Percentiles rank a stretch among this genome's conserved stretches.
phyloP scores from a whole-genome alignment of 495 filamentous ascomycete genomes.

The Tetracladium marchalianum region DNA sequence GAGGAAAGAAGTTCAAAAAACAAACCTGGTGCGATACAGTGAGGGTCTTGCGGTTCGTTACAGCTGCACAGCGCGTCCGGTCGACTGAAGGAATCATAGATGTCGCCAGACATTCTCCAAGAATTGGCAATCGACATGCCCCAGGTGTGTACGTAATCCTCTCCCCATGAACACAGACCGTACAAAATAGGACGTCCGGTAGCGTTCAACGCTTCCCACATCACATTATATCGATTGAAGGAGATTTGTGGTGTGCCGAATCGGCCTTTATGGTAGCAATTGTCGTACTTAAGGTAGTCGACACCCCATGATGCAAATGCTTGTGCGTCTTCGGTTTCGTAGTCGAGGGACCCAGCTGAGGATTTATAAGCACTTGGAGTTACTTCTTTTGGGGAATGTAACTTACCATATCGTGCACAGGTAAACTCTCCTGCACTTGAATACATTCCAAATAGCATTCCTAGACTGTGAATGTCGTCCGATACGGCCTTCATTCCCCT shows the following conservation, averaged over 20 bases:
- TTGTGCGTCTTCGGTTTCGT: constrained; percentile 35
- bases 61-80: constrained; percentile 25
- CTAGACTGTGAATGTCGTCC: constrained; percentile 20
- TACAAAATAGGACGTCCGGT: constrained; percentile 14
- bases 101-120: constrained; percentile 46
- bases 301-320: constrained; percentile 34
- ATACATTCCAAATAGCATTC: constrained; percentile 27
- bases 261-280: constrained; percentile 37
- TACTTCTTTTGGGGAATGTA: background rate
- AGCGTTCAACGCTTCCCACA: constrained; percentile 21
- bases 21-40: constrained; percentile 32
- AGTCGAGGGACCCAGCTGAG: constrained; percentile 24
- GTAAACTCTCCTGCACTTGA: constrained; percentile 23
- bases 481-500: constrained; percentile 21
- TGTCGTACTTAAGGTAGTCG: constrained; percentile 42
- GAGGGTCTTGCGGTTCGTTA: constrained; percentile 21
- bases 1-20: background rate
- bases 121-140: constrained; percentile 41
- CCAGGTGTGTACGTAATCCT: constrained; percentile 32
- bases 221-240: constrained; percentile 24
- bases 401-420: constrained; percentile 23
- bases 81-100: constrained; percentile 24
- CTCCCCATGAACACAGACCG: constrained; percentile 28
- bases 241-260: constrained; percentile 33
- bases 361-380: background rate